phyloP scores from a whole-genome alignment of 176 grass and related monocot species.

The Tillandsia leiboldiana region DNA sequence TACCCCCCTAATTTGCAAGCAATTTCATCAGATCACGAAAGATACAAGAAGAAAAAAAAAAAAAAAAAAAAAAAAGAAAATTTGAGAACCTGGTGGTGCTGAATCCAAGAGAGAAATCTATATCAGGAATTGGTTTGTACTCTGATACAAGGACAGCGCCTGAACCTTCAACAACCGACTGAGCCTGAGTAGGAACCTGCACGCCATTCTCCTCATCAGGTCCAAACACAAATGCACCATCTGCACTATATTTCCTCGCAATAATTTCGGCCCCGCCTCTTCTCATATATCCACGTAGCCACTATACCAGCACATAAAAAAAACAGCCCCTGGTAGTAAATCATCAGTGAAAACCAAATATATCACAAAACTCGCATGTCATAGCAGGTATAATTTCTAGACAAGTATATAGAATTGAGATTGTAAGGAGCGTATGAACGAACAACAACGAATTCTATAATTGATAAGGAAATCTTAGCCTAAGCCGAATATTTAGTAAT shows the following conservation, averaged over 20 bases:
- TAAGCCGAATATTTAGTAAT: too few species aligned
- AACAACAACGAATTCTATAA: neutral
- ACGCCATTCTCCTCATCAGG: conserved; percentile 44
- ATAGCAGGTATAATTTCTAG: neutral
- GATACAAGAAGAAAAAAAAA: neutral
- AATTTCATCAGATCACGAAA: neutral
- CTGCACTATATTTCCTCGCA: conserved; percentile 28
- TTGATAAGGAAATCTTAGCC: too few species aligned
- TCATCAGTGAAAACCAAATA: conserved; percentile 95
- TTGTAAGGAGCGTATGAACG: neutral
- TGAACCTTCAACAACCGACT: conserved; percentile 58
- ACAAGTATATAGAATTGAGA: neutral
- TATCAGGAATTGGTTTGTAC: conserved; percentile 73
- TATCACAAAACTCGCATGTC: neutral
- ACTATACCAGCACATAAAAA: conserved; percentile 81
- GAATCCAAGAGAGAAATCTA: conserved; percentile 65
- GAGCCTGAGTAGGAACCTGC: conserved; percentile 57
- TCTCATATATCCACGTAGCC: conserved; percentile 47
- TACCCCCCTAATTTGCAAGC: conserved; percentile 24
- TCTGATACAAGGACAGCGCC: conserved; percentile 47
- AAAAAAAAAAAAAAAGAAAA: neutral
- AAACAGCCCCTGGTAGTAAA: conserved; percentile 95
- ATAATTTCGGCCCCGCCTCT: conserved; percentile 29
- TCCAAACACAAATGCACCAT: conserved; percentile 31
- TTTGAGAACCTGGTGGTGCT: conserved; percentile 40